Evolutionary conservation across 2,329 filamentous ascomycete genomes (phyloP).

Genomic region (Septoria linicola): DNA sequence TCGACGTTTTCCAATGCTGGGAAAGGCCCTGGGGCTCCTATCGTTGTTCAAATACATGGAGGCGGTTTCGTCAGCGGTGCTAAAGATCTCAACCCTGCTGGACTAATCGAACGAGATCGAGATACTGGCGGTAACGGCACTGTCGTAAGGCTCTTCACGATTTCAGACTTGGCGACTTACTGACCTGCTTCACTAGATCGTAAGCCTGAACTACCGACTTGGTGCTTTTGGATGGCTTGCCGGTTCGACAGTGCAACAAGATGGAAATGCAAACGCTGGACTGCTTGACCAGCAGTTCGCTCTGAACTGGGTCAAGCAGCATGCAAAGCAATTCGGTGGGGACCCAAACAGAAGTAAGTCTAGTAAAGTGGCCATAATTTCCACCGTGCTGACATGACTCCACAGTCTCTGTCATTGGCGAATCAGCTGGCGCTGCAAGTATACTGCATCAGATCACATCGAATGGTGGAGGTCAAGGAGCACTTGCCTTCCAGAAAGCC

Average conservation of each 20-base stretch:
- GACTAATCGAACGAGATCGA: not conserved
- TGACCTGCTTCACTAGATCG: not conserved
- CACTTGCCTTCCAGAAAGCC: slow-evolving; percentile 47
- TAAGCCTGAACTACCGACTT: slow-evolving; percentile 48
- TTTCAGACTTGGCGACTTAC: not conserved
- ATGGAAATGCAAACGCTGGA: slow-evolving; percentile 50
- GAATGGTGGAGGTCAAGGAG: slow-evolving; percentile 45
- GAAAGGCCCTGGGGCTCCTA: slow-evolving; percentile 41
- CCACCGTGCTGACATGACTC: not conserved
- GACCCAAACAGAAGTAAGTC: slow-evolving; percentile 38
- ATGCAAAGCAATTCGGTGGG: slow-evolving; percentile 51
- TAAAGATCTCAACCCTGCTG: slow-evolving; percentile 43
- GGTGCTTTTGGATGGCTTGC: slow-evolving; percentile 51
- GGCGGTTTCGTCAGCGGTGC: slow-evolving; percentile 46
- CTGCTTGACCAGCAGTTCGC: slow-evolving; percentile 56
- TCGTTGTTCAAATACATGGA: slow-evolving; percentile 48
- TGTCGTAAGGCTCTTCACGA: not conserved
- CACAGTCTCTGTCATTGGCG: slow-evolving; percentile 44
- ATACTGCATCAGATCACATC: slow-evolving; percentile 58
- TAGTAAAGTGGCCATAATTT: not conserved
- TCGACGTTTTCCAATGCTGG: slow-evolving; percentile 35
- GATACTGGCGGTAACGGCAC: not conserved
- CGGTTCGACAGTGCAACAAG: slow-evolving; percentile 45
- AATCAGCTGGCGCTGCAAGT: slow-evolving; percentile 54
- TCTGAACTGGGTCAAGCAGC: slow-evolving; percentile 54